Evolutionary conservation across 2,329 filamentous ascomycete genomes (phyloP).

Genomic region (Hymenoscyphus occultus): DNA sequence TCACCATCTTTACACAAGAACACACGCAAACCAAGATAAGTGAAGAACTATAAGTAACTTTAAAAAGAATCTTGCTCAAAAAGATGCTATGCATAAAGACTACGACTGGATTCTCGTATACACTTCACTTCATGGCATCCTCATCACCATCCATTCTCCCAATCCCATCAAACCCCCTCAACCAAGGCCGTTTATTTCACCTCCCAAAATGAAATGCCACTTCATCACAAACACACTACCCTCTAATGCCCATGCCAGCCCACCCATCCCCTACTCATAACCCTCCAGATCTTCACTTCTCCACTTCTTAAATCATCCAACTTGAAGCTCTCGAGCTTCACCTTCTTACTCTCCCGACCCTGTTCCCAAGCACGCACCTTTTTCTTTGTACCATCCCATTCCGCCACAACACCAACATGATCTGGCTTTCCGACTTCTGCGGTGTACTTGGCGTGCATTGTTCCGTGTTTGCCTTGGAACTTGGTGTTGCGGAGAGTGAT

Average conservation of each 20-base stretch:
- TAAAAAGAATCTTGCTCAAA: neutral
- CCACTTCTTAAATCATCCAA: slow-evolving; percentile 88
- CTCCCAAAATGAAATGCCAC: neutral
- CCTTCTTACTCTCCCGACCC: slow-evolving; percentile 87
- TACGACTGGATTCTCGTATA: slow-evolving; percentile 15
- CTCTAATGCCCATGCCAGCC: slow-evolving; percentile 71
- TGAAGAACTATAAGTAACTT: neutral
- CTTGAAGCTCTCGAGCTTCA: slow-evolving; percentile 91
- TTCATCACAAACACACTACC: neutral
- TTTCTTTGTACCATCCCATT: slow-evolving; percentile 99
- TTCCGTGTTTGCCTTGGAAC: slow-evolving; percentile 92
- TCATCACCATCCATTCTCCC: neutral
- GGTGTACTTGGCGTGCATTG: slow-evolving; percentile 93
- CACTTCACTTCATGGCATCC: slow-evolving; percentile 2
- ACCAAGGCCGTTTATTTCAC: neutral
- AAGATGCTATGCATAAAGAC: slow-evolving; percentile 25
- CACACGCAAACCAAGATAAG: too few species aligned
- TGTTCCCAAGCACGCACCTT: slow-evolving; percentile 96
- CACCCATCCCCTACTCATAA: slow-evolving; percentile 89
- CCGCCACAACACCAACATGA: slow-evolving; percentile 86
- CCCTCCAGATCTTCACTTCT: slow-evolving; percentile 95
- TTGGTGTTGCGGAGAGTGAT: slow-evolving; percentile 88
- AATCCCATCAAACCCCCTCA: neutral
- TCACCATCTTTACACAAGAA: too few species aligned
- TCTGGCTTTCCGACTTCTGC: slow-evolving; percentile 81